These are phyloP conservation scores for Haematococcus lacustris DNA, from an alignment of 139 green algal species.

Conservation along the genomic window DNA sequence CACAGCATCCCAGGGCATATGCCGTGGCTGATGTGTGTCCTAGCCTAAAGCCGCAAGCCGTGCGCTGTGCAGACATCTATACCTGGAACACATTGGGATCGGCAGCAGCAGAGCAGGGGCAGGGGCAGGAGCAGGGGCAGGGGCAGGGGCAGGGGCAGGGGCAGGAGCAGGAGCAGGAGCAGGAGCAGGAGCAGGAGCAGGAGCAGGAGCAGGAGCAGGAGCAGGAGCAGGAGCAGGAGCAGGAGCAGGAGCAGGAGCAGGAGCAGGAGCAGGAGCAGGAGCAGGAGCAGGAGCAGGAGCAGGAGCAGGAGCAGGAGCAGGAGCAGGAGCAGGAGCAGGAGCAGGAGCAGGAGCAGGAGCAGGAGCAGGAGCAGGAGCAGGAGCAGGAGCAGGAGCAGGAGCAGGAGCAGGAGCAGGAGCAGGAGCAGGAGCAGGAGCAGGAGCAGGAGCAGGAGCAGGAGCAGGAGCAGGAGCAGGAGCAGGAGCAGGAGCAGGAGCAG, in stretches of 20 bases:
- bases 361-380: constrained; percentile 2
- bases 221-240: constrained; percentile 2
- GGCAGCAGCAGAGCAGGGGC: too few species aligned
- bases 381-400: constrained; percentile 2
- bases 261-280: constrained; percentile 2
- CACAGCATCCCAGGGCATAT: too few species aligned
- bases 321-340: constrained; percentile 2
- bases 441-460: constrained; percentile 2
- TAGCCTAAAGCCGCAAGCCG: too few species aligned
- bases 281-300: constrained; percentile 2
- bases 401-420: constrained; percentile 2
- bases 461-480: constrained; percentile 2
- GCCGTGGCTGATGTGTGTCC: too few species aligned
- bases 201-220: constrained; percentile 2
- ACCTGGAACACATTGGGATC: too few species aligned
- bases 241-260: constrained; percentile 2
- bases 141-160: too few species aligned
- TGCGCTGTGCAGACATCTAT: too few species aligned
- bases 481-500: constrained; percentile 2
- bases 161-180: constrained; percentile 2
- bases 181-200: constrained; percentile 2
- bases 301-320: constrained; percentile 2
- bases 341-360: constrained; percentile 2
- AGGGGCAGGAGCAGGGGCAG: too few species aligned
- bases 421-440: constrained; percentile 2